phyloP scores from a whole-genome alignment of 1,139 yeast genomes.

The Pichia inconspicua region DNA sequence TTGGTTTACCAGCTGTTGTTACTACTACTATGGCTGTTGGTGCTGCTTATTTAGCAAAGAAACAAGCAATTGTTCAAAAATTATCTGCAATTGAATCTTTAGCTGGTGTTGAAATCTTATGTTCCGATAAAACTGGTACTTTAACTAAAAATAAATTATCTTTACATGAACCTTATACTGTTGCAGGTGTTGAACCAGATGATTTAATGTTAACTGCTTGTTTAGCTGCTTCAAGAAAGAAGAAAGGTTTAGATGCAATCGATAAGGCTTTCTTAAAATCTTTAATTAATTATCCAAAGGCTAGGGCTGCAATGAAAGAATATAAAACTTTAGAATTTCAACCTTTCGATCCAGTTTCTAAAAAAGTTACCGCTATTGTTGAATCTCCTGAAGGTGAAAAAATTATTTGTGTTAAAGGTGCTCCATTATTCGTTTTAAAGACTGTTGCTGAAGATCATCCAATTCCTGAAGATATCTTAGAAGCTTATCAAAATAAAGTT shows the following conservation, averaged over 20 bases:
- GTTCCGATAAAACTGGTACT: conserved; percentile 99
- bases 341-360: conserved; percentile 96
- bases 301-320: conserved; percentile 89
- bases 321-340: conserved; percentile 94
- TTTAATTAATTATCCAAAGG: conserved; percentile 79
- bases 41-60: conserved; percentile 98
- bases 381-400: conserved; percentile 96
- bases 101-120: conserved; percentile 98
- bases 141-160: conserved; percentile 95
- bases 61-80: conserved; percentile 97
- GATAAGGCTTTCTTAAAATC: conserved; percentile 96
- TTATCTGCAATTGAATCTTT: conserved; percentile 86
- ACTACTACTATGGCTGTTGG: conserved; percentile 99
- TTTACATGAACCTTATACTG: conserved; percentile 97
- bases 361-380: conserved; percentile 91
- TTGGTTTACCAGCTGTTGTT: conserved; percentile 98
- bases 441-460: conserved; percentile 96
- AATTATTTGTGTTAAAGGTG: conserved; percentile 96
- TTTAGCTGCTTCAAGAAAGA: conserved; percentile 97
- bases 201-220: conserved; percentile 97
- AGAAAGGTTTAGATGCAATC: conserved; percentile 97
- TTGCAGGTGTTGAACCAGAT: conserved; percentile 96
- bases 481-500: conserved; percentile 92
- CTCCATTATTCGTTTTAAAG: conserved; percentile 89
- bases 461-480: conserved; percentile 91